Percentiles rank a stretch among this genome's conserved stretches.
Evolutionary conservation across 805 yeast species (phyloP).

Genomic region (Kodamaea restingae): DNA sequence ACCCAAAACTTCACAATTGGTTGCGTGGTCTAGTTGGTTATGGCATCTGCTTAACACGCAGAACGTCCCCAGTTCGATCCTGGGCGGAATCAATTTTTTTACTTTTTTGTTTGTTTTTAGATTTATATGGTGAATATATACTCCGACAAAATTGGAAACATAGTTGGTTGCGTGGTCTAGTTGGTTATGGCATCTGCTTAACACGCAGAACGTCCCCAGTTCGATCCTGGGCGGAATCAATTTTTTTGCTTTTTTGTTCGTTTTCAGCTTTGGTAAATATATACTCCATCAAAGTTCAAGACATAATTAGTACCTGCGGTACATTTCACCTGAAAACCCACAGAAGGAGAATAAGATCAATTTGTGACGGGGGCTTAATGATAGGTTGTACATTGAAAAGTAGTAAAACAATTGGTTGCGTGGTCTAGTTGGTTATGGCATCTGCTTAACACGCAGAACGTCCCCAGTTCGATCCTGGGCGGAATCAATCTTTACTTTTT

Average conservation of each 20-base stretch:
- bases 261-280: no score
- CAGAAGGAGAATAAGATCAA: no score
- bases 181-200: conserved; percentile 99
- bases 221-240: conserved; percentile 99
- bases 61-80: conserved; percentile 99
- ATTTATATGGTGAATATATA: no score
- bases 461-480: conserved; percentile 99
- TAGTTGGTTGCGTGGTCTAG: conserved; percentile 99
- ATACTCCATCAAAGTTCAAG: no score
- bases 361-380: no score
- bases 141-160: no score
- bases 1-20: conserved; percentile 36
- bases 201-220: conserved; percentile 99
- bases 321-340: no score
- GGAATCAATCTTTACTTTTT: no score
- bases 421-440: conserved; percentile 99
- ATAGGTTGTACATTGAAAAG: no score
- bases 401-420: conserved; percentile 54
- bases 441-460: conserved; percentile 99
- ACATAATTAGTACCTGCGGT: no score
- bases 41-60: conserved; percentile 99
- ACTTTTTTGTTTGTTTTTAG: no score
- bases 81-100: conserved; percentile 86
- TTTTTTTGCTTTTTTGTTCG: conserved; percentile 8
- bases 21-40: conserved; percentile 99